Percentiles rank a stretch among this genome's conserved stretches.
These are phyloP conservation scores for Bryoerythrophyllum caledonicum DNA, from an alignment of 225 moss, liverwort and hornwort genomes.

Conservation along the genomic window DNA sequence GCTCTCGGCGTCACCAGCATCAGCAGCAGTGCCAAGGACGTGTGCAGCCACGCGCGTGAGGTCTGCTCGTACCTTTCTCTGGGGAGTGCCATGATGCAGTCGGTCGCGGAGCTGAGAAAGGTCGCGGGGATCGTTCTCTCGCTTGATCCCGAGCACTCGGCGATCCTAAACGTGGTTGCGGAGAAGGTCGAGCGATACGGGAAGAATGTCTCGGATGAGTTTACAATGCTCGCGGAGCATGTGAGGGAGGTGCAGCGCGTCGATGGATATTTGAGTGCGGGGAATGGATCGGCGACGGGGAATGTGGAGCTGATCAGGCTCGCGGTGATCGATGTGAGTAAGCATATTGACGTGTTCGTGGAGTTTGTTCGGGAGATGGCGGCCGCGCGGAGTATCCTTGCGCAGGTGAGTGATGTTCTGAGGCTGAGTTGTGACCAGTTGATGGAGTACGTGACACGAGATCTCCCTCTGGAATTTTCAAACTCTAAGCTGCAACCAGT, in stretches of 20 bases:
- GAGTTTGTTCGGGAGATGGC: conserved; percentile 49
- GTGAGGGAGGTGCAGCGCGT: conserved; percentile 46
- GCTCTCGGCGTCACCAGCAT: conserved; percentile 51
- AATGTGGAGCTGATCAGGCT: conserved; percentile 46
- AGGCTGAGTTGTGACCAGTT: too few relatives aligned
- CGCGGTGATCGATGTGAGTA: conserved; percentile 21
- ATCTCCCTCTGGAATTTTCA: too few relatives aligned
- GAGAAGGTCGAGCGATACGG: conserved; percentile 32
- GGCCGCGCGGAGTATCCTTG: conserved; percentile 40
- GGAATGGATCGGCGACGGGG: conserved; percentile 36
- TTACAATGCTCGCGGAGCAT: conserved; percentile 54
- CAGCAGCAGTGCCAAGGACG: conserved; percentile 35
- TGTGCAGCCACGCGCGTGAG: conserved; percentile 49
- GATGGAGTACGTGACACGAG: too few relatives aligned
- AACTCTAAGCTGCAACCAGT: too few relatives aligned
- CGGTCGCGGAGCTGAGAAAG: conserved; percentile 42
- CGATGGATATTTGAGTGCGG: conserved; percentile 53
- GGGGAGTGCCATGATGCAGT: conserved; percentile 45
- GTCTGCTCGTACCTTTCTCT: conserved; percentile 45
- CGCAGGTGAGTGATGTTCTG: conserved; percentile 32
- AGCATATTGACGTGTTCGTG: conserved; percentile 40
- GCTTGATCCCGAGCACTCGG: conserved; percentile 30
- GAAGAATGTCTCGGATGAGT: conserved; percentile 42
- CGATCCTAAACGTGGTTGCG: conserved; percentile 34
- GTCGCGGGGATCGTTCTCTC: conserved; percentile 18